Conservation (phyloP, 495 filamentous ascomycete species). For the Hapsidospora chrysogenum region DNA sequence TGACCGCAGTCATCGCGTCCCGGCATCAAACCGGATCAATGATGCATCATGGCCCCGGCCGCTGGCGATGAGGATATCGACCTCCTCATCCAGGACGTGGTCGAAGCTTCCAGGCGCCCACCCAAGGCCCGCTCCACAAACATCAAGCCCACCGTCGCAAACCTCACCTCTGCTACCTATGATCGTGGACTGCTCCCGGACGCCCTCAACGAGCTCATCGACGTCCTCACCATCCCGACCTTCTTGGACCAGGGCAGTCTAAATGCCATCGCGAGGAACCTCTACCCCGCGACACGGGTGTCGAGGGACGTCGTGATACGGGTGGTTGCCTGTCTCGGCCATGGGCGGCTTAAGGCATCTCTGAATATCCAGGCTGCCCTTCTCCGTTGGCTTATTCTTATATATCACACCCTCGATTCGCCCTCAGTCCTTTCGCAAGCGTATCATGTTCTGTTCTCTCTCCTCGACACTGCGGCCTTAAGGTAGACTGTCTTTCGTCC, state of each 20-base stretch:
- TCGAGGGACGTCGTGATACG: constrained; percentile 42
- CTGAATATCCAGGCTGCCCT: constrained; percentile 50
- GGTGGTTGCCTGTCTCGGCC: constrained; percentile 58
- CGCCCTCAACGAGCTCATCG: constrained; percentile 44
- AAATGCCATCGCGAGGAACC: constrained; percentile 47
- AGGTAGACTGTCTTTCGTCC: constrained; percentile 27
- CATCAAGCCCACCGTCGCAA: constrained; percentile 31
- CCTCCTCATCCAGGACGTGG: not conserved
- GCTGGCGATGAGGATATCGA: no score
- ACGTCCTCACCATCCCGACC: constrained; percentile 46
- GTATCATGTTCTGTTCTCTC: constrained; percentile 67
- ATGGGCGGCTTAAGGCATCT: constrained; percentile 61
- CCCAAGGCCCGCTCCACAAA: constrained; percentile 26
- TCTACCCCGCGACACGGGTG: constrained; percentile 56
- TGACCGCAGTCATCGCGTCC: no score
- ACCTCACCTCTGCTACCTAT: constrained; percentile 34
- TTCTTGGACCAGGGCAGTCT: constrained; percentile 61
- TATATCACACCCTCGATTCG: constrained; percentile 59
- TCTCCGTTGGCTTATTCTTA: constrained; percentile 65
- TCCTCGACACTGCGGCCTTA: constrained; percentile 65
- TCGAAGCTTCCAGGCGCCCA: constrained; percentile 19
- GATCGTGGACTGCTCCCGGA: constrained; percentile 46
- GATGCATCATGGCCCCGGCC: no score
- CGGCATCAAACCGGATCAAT: no score
- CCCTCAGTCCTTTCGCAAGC: constrained; percentile 44